These are phyloP conservation scores for Clavispora phyllophila DNA, from an alignment of 805 yeast species.

Conservation along the genomic window DNA sequence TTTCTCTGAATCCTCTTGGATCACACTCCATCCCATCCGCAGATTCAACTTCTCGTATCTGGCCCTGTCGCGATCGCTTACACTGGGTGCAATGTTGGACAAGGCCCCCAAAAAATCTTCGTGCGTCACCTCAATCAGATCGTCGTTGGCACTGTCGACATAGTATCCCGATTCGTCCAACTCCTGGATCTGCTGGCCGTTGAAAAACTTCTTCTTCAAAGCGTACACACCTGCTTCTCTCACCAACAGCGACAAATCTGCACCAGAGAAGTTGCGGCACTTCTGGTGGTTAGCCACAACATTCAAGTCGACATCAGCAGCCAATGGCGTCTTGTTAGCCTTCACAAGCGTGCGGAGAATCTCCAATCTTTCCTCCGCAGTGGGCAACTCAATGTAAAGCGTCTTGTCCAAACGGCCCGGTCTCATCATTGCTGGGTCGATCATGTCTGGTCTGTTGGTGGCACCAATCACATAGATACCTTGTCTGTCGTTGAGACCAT, in stretches of 20 bases:
- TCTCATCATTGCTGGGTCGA: constrained; percentile 95
- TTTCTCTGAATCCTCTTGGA: constrained; percentile 26
- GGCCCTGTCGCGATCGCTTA: constrained; percentile 74
- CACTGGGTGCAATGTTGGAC: constrained; percentile 78
- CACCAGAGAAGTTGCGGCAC: constrained; percentile 91
- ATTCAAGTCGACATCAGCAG: constrained; percentile 52
- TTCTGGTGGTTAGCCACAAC: constrained; percentile 68
- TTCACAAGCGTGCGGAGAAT: constrained; percentile 72
- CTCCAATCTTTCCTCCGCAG: constrained; percentile 70
- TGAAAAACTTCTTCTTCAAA: constrained; percentile 67
- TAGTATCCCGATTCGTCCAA: constrained; percentile 34
- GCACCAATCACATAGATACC: constrained; percentile 97
- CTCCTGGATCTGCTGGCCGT: constrained; percentile 34
- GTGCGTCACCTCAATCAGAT: constrained; percentile 49
- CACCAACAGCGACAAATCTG: constrained; percentile 86
- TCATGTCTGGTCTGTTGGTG: constrained; percentile 96
- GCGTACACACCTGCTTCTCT: constrained; percentile 94
- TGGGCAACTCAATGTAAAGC: constrained; percentile 84
- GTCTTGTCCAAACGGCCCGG: constrained; percentile 96
- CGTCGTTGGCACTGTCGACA: constrained; percentile 25
- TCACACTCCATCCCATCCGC: constrained; percentile 66
- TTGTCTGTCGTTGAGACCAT: constrained; percentile 86
- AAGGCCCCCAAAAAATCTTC: constrained; percentile 72
- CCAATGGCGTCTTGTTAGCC: constrained; percentile 73
- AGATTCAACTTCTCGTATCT: constrained; percentile 73